Percentiles rank a stretch among this genome's conserved stretches.
phyloP scores from a whole-genome alignment of 2,329 filamentous ascomycete genomes.

The Cercospora beticola region DNA sequence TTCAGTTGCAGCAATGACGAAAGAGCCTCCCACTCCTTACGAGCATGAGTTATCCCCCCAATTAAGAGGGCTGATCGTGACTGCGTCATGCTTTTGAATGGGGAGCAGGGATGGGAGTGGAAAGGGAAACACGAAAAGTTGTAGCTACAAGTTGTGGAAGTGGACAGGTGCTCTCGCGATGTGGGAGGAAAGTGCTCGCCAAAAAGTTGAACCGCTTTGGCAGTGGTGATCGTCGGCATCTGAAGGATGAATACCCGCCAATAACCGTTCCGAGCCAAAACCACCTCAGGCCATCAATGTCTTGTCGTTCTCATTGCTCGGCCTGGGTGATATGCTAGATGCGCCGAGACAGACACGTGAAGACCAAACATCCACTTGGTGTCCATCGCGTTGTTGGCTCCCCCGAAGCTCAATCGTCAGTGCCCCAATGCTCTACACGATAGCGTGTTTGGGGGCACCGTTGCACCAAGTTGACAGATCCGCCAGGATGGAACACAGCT shows the following conservation, averaged over 20 bases:
- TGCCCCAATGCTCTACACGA: background rate
- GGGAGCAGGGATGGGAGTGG: background rate
- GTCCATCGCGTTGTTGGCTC: background rate
- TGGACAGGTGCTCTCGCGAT: background rate
- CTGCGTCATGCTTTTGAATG: constrained; percentile 21
- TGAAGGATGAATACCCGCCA: background rate
- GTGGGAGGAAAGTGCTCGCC: background rate
- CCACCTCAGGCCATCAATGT: background rate
- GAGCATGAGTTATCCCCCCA: constrained; percentile 46
- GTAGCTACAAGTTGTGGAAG: background rate
- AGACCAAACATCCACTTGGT: background rate
- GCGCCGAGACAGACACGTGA: background rate
- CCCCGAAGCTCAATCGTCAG: background rate
- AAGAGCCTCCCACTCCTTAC: constrained; percentile 49
- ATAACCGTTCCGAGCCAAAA: background rate
- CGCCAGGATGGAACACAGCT: background rate
- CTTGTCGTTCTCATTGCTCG: background rate
- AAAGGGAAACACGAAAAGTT: background rate
- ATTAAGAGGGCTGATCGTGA: constrained; percentile 45
- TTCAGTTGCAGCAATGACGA: constrained; percentile 36
- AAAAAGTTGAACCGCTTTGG: background rate
- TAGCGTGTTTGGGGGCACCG: background rate
- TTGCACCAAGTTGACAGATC: background rate
- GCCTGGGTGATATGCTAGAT: background rate
- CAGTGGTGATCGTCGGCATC: background rate